phyloP scores from a whole-genome alignment of 2,329 filamentous ascomycete genomes.

The Beauveria bassiana region DNA sequence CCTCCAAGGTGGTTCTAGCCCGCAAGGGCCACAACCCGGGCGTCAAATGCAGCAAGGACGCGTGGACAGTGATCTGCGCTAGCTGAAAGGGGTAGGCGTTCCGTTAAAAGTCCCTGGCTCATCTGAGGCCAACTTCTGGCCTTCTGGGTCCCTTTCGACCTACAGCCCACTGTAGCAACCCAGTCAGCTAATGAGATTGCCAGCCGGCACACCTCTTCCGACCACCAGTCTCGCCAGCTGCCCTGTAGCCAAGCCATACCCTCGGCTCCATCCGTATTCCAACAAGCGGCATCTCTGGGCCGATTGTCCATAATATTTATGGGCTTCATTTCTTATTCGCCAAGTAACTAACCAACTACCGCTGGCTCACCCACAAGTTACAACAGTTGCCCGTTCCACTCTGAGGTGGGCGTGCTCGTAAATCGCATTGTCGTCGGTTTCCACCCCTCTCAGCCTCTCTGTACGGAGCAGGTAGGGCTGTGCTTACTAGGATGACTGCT shows the following conservation, averaged over 20 bases:
- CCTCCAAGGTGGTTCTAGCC: slow-evolving; percentile 1
- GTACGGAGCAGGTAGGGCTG: slow-evolving; percentile 3
- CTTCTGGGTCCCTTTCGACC: neutral
- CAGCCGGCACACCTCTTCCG: slow-evolving; percentile 3
- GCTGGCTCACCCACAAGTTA: too few species aligned
- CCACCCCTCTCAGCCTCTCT: slow-evolving; percentile 1
- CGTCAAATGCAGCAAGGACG: slow-evolving; percentile 5
- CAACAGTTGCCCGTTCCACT: neutral
- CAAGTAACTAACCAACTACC: too few species aligned
- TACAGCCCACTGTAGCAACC: too few species aligned
- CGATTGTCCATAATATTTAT: slow-evolving; percentile 5
- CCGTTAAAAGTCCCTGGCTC: slow-evolving; percentile 5
- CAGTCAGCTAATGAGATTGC: neutral
- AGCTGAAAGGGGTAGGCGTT: neutral
- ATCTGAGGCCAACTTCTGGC: neutral
- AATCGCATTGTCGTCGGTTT: neutral
- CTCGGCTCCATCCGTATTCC: slow-evolving; percentile 9
- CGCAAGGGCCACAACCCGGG: neutral
- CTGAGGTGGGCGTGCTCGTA: neutral
- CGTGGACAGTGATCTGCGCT: slow-evolving; percentile 9
- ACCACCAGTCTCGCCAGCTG: neutral
- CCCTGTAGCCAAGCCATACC: slow-evolving; percentile 8
- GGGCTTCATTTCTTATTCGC: neutral
- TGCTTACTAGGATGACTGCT: slow-evolving; percentile 3
- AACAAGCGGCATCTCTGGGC: slow-evolving; percentile 4